phyloP scores from a whole-genome alignment of 2,329 filamentous ascomycete species.

The Sporothrix variecibatus region DNA sequence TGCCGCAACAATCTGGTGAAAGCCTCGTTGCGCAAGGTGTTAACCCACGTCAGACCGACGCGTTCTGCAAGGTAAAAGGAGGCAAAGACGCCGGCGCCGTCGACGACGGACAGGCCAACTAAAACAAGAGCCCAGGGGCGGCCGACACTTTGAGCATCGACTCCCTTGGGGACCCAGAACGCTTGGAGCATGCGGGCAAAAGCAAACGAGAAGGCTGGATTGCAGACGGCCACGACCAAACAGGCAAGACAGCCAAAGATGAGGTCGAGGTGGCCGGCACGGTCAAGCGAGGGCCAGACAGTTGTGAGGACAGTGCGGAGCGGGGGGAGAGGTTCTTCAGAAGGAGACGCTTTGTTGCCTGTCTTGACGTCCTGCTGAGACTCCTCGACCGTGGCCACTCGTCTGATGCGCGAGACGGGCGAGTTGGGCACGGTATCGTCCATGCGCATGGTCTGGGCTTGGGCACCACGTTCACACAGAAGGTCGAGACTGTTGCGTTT shows the following conservation, averaged over 20 bases:
- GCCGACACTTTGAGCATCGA: conserved; percentile 50
- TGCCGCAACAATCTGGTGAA: conserved; percentile 72
- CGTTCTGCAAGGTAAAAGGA: conserved; percentile 73
- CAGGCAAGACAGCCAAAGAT: conserved; percentile 62
- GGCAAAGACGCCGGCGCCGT: conserved; percentile 65
- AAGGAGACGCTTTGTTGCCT: background rate
- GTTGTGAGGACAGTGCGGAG: conserved; percentile 64
- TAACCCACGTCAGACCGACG: conserved; percentile 75
- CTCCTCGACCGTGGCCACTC: background rate
- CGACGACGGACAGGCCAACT: conserved; percentile 65
- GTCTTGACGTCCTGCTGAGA: background rate
- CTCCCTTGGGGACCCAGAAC: conserved; percentile 60
- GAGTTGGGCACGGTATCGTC: background rate
- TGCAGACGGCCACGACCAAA: conserved; percentile 62
- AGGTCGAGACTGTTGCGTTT: conserved; percentile 24
- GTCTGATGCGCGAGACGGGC: background rate
- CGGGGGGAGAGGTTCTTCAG: conserved; percentile 31
- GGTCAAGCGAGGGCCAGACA: conserved; percentile 66
- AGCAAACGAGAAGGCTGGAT: conserved; percentile 72
- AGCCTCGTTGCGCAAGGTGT: conserved; percentile 67
- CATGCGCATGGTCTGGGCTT: conserved; percentile 24
- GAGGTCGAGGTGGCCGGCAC: conserved; percentile 55
- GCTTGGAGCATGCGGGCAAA: conserved; percentile 72
- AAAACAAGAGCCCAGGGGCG: conserved; percentile 71
- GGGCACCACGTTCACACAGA: conserved; percentile 20